Percentiles rank a stretch among this genome's conserved stretches.
Evolutionary conservation across 345 rosid species (phyloP).

Genomic region (Salix dunnii): DNA sequence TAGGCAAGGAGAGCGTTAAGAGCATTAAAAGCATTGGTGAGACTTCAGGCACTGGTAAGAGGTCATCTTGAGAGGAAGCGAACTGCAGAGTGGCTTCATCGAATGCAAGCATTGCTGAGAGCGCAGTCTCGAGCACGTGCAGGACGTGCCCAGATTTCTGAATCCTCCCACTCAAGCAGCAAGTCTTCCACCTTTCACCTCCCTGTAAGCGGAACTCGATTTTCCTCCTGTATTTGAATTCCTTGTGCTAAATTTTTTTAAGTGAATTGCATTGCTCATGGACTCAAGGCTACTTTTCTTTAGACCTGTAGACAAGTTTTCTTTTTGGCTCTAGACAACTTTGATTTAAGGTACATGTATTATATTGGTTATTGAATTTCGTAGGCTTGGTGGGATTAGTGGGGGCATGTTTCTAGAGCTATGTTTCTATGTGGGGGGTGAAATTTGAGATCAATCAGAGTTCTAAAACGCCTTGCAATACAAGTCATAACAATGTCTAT

Average conservation of each 20-base stretch:
- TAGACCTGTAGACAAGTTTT: neutral
- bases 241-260: neutral
- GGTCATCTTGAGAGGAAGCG: constrained; percentile 84
- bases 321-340: neutral
- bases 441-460: too few species aligned
- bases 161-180: constrained; percentile 61
- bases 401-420: too few species aligned
- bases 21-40: constrained; percentile 90
- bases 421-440: too few species aligned
- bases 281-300: constrained; percentile 9
- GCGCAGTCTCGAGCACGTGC: constrained; percentile 76
- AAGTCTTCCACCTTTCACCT: constrained; percentile 63
- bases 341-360: neutral
- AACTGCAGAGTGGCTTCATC: constrained; percentile 44
- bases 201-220: constrained; percentile 40
- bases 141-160: constrained; percentile 47
- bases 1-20: constrained; percentile 88
- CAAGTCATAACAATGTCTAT: too few species aligned
- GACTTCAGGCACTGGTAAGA: constrained; percentile 93
- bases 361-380: constrained; percentile 3
- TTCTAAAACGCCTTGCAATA: too few species aligned
- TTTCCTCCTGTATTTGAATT: constrained; percentile 16
- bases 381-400: neutral
- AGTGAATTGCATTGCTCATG: neutral
- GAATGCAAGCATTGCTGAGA: constrained; percentile 74